Conservation (phyloP, 2,329 filamentous ascomycete species). For the Trichothecium roseum region DNA sequence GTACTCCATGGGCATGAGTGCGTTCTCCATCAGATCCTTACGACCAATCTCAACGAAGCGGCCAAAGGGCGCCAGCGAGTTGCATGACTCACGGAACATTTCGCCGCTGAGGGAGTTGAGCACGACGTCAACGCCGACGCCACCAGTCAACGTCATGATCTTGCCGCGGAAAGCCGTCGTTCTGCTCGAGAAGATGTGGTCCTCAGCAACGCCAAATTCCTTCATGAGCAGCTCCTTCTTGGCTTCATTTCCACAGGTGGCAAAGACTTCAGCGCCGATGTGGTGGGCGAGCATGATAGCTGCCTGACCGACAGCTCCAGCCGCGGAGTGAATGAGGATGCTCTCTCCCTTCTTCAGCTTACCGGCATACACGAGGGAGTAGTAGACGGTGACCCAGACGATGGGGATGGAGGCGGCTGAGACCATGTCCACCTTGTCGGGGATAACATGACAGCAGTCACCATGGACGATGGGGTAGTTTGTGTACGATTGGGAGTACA, state of each 20-base stretch:
- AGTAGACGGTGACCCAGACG: slow-evolving; percentile 1
- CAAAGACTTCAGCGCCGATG: slow-evolving; percentile 20
- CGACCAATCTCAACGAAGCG: slow-evolving; percentile 25
- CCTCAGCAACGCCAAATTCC: slow-evolving; percentile 5
- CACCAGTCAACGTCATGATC: slow-evolving; percentile 10
- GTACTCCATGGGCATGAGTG: slow-evolving; percentile 1
- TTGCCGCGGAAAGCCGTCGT: slow-evolving; percentile 4
- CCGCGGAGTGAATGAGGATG: slow-evolving; percentile 23
- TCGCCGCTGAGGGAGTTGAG: slow-evolving; percentile 22
- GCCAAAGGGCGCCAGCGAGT: slow-evolving; percentile 17
- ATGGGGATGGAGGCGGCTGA: slow-evolving; percentile 1
- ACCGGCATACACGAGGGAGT: not conserved
- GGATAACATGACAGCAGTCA: slow-evolving; percentile 6
- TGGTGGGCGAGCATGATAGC: slow-evolving; percentile 22
- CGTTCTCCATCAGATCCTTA: slow-evolving; percentile 13
- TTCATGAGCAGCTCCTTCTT: slow-evolving; percentile 19
- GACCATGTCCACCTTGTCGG: slow-evolving; percentile 5
- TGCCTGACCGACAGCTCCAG: slow-evolving; percentile 23
- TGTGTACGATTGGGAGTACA: slow-evolving; percentile 7
- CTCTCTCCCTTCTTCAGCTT: slow-evolving; percentile 1
- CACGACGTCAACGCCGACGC: slow-evolving; percentile 33
- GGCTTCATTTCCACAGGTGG: slow-evolving; percentile 18
- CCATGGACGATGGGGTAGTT: slow-evolving; percentile 9
- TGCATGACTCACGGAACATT: slow-evolving; percentile 19
- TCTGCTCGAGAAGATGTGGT: slow-evolving; percentile 10